Evolutionary conservation across 2,329 filamentous ascomycete species (phyloP), one percentile per base, ranked within the genome.

Genomic region (Simplicillium sp.): DNA sequence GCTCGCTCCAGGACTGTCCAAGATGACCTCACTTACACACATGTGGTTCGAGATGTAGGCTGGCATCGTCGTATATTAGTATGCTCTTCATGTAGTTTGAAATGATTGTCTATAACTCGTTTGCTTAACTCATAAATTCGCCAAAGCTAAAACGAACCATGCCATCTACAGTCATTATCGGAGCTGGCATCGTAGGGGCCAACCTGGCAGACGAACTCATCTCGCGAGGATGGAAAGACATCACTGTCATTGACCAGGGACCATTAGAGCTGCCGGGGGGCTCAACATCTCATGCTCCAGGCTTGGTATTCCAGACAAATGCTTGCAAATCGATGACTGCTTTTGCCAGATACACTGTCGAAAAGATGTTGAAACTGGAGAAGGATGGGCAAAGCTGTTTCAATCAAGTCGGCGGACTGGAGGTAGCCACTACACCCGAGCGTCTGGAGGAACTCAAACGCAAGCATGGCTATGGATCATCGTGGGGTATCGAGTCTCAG

Each of bases 191-290:
- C 43, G 77, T 82, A 43, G 77, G 77, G 36, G 68, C 70, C 43
- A 82, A 82, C 44, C 58, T 82, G 37, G 77, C 77, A 37, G 77
- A 82, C 49, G 77, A 82, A 65, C 68, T 82, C 50, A 66, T 77
- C 48, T 65, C 66, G 17, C 69, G 75, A 50, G 78, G 78, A 62
- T 82, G 77, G 76, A 69, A 55, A 40, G 58, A 80, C 54, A 77
- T 82, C 54, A 81, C 77, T 14, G 77, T 82, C 38, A 60, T 82
- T 46, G 77, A 82, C 47, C 77, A 82, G 55, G 77, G 77, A 0
- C 77, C 77, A 3, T 54, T 82, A 47, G 60, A 65, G 43, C 72
- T 81, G 67, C 77, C 77, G 0, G 77, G 78, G 18, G 77, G 77
- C 35, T 82, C 78, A 20, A 81, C 78, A 7, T 81, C 77, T 7